A percentile compares a stretch with the other conserved stretches of the same genome.
These are phyloP conservation scores for Nigrospora osmanthi DNA, from an alignment of 2,329 filamentous ascomycete genomes.

Conservation along the genomic window DNA sequence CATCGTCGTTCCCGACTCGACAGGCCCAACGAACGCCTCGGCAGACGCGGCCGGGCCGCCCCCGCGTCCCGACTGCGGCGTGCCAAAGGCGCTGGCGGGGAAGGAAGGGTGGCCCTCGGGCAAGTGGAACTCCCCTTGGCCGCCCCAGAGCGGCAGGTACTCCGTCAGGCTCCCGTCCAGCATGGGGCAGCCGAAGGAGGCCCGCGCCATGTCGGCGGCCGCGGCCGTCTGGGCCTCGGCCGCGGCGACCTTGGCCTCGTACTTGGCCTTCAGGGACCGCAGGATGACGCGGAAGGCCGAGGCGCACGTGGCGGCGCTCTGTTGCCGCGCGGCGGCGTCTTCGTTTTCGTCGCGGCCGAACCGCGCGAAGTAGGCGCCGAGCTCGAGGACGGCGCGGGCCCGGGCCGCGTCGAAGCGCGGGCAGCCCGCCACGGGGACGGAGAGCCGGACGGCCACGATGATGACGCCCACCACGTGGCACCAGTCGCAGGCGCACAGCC, in stretches of 20 bases:
- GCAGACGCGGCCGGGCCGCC: slow-evolving; percentile 1
- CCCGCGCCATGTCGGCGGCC: slow-evolving; percentile 6
- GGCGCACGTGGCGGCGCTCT: slow-evolving; percentile 20
- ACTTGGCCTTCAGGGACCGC: slow-evolving; percentile 37
- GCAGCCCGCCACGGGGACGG: slow-evolving; percentile 32
- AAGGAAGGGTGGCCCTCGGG: neutral
- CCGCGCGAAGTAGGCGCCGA: slow-evolving; percentile 28
- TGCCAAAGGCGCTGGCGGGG: neutral
- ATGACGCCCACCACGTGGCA: slow-evolving; percentile 29
- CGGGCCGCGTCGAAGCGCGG: slow-evolving; percentile 27
- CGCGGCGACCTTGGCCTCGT: slow-evolving; percentile 28
- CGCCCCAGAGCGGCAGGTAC: slow-evolving; percentile 37
- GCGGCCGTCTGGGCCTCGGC: slow-evolving; percentile 14
- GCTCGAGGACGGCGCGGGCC: slow-evolving; percentile 29
- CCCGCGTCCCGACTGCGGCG: slow-evolving; percentile 2
- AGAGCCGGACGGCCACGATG: slow-evolving; percentile 37
- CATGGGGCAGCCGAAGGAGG: slow-evolving; percentile 35
- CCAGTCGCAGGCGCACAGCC: slow-evolving; percentile 35
- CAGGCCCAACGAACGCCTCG: neutral
- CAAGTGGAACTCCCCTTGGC: slow-evolving; percentile 14
- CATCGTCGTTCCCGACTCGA: neutral
- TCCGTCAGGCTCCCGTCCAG: slow-evolving; percentile 40
- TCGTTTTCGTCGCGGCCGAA: too few species aligned
- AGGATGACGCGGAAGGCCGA: slow-evolving; percentile 39
- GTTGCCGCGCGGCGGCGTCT: too few species aligned